phyloP scores from a whole-genome alignment of 176 grass and related monocot species.

The Carex parvula region DNA sequence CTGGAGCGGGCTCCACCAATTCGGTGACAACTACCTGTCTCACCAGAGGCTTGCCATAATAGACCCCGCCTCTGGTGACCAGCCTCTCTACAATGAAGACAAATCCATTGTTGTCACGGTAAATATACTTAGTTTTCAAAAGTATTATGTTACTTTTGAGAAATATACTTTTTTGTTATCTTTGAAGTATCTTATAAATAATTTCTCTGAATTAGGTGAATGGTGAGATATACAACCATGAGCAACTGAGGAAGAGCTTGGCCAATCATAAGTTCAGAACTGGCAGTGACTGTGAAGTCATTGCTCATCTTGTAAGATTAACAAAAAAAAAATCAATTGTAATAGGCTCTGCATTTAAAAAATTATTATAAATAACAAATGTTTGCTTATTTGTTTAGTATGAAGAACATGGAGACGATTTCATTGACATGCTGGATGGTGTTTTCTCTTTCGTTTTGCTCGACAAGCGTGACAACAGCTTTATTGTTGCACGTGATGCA shows the following conservation, averaged over 20 bases:
- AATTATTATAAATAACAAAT: not conserved
- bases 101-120: conserved; percentile 79
- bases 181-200: not conserved
- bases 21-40: conserved; percentile 67
- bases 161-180: not conserved
- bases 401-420: conserved; percentile 82
- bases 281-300: conserved; percentile 95
- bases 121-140: conserved; percentile 6
- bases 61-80: conserved; percentile 86
- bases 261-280: conserved; percentile 66
- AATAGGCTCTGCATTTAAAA: not conserved
- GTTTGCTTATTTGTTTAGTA: conserved; percentile 42
- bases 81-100: conserved; percentile 89
- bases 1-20: conserved; percentile 88
- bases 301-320: conserved; percentile 77
- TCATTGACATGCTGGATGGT: conserved; percentile 88
- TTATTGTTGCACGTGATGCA: conserved; percentile 80
- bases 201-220: conserved; percentile 45
- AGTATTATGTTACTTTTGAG: not conserved
- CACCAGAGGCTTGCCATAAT: conserved; percentile 90
- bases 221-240: conserved; percentile 98
- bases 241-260: conserved; percentile 67
- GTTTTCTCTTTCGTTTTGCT: conserved; percentile 94
- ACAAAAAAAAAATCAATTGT: not conserved
- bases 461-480: conserved; percentile 66